These are phyloP conservation scores for Boletellus emodensis DNA, from an alignment of 768 basidiomycete species.

Conservation along the genomic window DNA sequence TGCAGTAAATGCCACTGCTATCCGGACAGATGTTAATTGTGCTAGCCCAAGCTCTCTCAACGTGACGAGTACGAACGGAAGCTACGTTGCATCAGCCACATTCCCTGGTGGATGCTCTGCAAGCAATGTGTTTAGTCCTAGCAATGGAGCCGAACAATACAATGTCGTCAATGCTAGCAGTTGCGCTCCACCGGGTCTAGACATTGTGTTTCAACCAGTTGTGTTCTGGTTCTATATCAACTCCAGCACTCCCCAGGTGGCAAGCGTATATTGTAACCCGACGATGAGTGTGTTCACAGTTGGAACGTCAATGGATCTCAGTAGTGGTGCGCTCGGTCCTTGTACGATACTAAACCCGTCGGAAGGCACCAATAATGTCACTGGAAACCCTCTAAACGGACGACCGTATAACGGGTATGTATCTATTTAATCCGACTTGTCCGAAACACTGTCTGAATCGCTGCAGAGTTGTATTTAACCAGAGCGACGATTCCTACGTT, in stretches of 20 bases:
- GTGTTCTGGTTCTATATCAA: constrained; percentile 65
- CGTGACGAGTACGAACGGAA: constrained; percentile 20
- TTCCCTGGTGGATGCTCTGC: constrained; percentile 47
- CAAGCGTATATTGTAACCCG: constrained; percentile 57
- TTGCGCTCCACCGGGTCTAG: constrained; percentile 27
- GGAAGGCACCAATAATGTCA: constrained; percentile 46
- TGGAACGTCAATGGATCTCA: constrained; percentile 40
- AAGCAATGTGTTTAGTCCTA: constrained; percentile 36
- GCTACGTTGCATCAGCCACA: constrained; percentile 40
- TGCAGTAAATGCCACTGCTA: constrained; percentile 47
- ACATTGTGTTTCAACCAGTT: constrained; percentile 48
- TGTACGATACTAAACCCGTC: constrained; percentile 33
- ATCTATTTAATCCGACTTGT: not conserved
- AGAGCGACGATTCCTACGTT: constrained; percentile 42
- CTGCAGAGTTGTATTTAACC: constrained; percentile 40
- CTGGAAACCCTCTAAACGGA: constrained; percentile 42
- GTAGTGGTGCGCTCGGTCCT: constrained; percentile 37
- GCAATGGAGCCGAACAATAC: constrained; percentile 43
- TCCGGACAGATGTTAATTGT: constrained; percentile 46
- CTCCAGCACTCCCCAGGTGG: constrained; percentile 35
- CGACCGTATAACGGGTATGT: constrained; percentile 57
- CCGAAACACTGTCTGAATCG: not conserved
- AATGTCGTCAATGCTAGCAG: constrained; percentile 41
- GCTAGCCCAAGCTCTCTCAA: constrained; percentile 33
- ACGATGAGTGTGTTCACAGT: constrained; percentile 44